Conservation (phyloP, 2,329 filamentous ascomycete genomes). For the Trichoderma brevicompactum region DNA sequence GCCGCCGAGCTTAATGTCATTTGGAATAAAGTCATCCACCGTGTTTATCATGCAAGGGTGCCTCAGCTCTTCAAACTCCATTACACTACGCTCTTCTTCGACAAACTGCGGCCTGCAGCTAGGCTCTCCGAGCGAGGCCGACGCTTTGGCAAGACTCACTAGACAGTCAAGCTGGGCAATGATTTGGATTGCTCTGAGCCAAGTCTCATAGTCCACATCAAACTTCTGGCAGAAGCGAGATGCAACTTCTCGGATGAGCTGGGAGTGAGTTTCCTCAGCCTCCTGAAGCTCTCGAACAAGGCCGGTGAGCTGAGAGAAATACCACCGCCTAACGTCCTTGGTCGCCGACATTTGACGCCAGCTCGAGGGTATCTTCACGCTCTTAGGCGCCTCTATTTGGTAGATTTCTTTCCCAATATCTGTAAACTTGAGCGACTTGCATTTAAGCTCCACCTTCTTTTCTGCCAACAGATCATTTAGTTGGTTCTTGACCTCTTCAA, state of each 20-base stretch:
- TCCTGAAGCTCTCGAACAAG: conserved; percentile 90
- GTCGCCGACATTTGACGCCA: conserved; percentile 99
- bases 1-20: conserved; percentile 87
- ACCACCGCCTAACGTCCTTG: conserved; percentile 87
- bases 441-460: conserved; percentile 74
- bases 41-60: conserved; percentile 93
- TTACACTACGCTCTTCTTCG: conserved; percentile 78
- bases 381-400: conserved; percentile 88
- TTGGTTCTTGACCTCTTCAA: conserved; percentile 74
- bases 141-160: conserved; percentile 89
- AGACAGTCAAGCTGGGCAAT: conserved; percentile 93
- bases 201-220: conserved; percentile 81
- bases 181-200: conserved; percentile 88
- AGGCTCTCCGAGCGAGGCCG: conserved; percentile 78
- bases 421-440: conserved; percentile 71
- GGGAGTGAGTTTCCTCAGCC: conserved; percentile 88
- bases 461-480: conserved; percentile 72
- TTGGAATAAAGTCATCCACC: conserved; percentile 94
- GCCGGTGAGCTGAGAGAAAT: conserved; percentile 79
- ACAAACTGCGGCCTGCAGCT: conserved; percentile 89
- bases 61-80: conserved; percentile 91
- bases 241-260: conserved; percentile 86
- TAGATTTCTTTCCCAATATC: conserved; percentile 97
- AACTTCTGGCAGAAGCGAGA: conserved; percentile 84
- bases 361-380: conserved; percentile 78